Conservation (phyloP, 2,329 filamentous ascomycete species). For the Calonectria crousiana region DNA sequence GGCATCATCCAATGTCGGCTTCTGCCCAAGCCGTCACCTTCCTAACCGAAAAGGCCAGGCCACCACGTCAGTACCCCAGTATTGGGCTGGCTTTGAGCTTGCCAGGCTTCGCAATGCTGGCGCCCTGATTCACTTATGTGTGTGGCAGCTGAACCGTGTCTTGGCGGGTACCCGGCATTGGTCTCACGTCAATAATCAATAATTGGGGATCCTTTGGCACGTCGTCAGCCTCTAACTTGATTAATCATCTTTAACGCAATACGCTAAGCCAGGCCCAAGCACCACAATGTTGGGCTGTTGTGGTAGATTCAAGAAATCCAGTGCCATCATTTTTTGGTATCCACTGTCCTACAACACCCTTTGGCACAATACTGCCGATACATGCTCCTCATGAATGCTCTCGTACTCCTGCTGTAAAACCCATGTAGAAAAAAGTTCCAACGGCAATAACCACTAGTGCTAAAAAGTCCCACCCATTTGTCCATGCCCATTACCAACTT, state of each 20-base stretch:
- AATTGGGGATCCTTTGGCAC: neutral
- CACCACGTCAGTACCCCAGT: neutral
- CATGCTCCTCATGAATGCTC: constrained; percentile 29
- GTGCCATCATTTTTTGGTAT: constrained; percentile 19
- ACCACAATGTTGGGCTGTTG: neutral
- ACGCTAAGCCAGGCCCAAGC: neutral
- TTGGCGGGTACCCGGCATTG: neutral
- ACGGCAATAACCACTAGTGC: neutral
- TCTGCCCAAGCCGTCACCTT: neutral
- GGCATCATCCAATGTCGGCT: neutral
- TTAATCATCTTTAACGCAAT: neutral
- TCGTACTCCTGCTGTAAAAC: constrained; percentile 18
- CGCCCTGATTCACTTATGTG: constrained; percentile 1
- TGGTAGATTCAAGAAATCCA: neutral
- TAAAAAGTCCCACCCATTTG: constrained; percentile 12
- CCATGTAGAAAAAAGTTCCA: neutral
- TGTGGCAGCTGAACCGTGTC: neutral
- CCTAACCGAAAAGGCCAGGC: neutral
- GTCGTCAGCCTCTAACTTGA: neutral
- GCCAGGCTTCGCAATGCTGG: constrained; percentile 10
- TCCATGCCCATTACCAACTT: constrained; percentile 11
- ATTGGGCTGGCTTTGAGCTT: neutral
- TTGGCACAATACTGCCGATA: constrained; percentile 10
- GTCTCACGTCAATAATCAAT: constrained; percentile 22
- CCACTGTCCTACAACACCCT: constrained; percentile 4